Base-by-base conservation (phyloP, 1,139 yeast genomes). In the Pichia norvegensis region DNA sequence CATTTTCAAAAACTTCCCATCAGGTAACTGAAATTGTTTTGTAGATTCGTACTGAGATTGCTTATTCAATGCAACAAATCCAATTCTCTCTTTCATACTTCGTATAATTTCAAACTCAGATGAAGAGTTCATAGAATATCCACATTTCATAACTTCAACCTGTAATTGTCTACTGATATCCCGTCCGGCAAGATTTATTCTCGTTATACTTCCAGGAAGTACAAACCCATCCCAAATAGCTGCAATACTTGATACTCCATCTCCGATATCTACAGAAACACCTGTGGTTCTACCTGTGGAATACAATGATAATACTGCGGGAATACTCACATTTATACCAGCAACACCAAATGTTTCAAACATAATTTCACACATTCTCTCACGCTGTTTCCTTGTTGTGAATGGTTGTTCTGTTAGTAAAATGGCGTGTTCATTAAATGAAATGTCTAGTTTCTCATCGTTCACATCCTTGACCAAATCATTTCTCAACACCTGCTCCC, bases 271-370 rank as follows among this genome's bases (percentile, higher is more conserved):
- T 14, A 90, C 63, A 11, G 87, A 95, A 36, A 86, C 76, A 1
- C 97, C 97, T 0, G 95, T 88, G 3, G 97, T 90, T 54, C 88
- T 69, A 0, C 97, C 97, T 3, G 86, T 76, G 0, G 97, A 90
- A 66, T 90, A 90, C 33, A 90, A 67, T 2, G 96, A 77, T 45
- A 90, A 68, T 14, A 88, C 90, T 0, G 95, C 94, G 55, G 88
- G 97, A 41, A 85, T 74, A 3, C 88, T 78, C 17, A 87, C 68
- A 60, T 86, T 86, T n/a, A 87, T 59, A 9, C 96, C 90, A 1
- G 96, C 96, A n/a, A 85, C 78, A 55, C 80, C 80, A 65, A 87
- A 85, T 40, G 79, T 81, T 60, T 90, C 97, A 64, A 86, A 90
- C 48, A 87, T 66, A 2, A 86, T 66, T 64, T 87, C 92, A 43